Percentiles rank a stretch among this genome's conserved stretches.
Evolutionary conservation across 2,329 filamentous ascomycete genomes (phyloP).

Genomic region (Penicillium thymicola): DNA sequence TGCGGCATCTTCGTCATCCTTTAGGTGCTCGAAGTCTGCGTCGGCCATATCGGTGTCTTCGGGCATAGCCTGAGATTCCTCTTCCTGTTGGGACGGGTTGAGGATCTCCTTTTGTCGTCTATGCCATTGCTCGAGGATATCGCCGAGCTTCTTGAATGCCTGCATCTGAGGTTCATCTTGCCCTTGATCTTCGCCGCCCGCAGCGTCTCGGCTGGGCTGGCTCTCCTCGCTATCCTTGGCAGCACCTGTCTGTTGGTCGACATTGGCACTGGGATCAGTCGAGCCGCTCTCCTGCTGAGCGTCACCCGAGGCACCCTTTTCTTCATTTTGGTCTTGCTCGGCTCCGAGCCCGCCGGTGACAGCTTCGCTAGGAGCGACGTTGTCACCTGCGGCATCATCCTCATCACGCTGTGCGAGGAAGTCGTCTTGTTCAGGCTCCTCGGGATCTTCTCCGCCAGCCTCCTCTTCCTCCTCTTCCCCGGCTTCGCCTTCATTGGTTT

Average conservation of each 20-base stretch:
- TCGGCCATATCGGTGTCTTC: constrained; percentile 68
- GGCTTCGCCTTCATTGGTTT: constrained; percentile 46
- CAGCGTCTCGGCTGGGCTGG: constrained; percentile 35
- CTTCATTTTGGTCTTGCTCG: constrained; percentile 42
- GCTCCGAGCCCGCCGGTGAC: constrained; percentile 39
- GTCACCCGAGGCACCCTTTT: constrained; percentile 47
- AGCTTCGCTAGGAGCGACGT: constrained; percentile 47
- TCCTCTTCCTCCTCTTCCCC: constrained; percentile 47
- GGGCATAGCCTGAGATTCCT: constrained; percentile 53
- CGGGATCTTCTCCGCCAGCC: constrained; percentile 42
- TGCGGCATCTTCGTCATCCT: constrained; percentile 74
- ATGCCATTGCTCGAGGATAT: constrained; percentile 91
- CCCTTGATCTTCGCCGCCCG: constrained; percentile 35
- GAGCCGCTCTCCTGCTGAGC: constrained; percentile 43
- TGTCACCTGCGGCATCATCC: constrained; percentile 53
- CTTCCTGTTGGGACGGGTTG: constrained; percentile 54
- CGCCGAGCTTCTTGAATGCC: constrained; percentile 90
- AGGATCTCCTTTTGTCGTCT: constrained; percentile 80
- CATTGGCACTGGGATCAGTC: constrained; percentile 46
- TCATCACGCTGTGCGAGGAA: constrained; percentile 48
- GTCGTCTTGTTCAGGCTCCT: constrained; percentile 52
- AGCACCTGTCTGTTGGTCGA: constrained; percentile 44
- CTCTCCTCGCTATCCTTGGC: constrained; percentile 42
- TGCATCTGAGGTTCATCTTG: constrained; percentile 52
- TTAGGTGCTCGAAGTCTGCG: constrained; percentile 90